Evolutionary conservation across 164 flowering plant genomes (phyloP).

Genomic region (Stephania yunnanensis): DNA sequence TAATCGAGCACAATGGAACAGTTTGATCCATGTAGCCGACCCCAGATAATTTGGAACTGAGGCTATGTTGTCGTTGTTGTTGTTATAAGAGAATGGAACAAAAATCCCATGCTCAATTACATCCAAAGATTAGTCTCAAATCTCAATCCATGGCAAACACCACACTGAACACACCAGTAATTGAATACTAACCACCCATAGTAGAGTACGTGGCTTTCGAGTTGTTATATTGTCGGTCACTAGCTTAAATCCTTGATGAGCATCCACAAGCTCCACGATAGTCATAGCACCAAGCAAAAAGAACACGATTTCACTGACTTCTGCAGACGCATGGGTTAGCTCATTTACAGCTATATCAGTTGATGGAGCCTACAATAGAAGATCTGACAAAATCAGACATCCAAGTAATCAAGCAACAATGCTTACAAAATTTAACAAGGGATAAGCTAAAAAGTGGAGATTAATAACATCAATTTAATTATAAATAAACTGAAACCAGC

Average conservation of each 20-base stretch:
- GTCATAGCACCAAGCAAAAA: conserved; percentile 99
- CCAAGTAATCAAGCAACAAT: neutral
- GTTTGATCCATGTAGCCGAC: no score
- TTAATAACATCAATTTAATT: neutral
- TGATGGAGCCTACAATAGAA: conserved; percentile 76
- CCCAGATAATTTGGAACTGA: no score
- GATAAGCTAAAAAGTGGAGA: neutral
- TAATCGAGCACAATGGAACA: no score
- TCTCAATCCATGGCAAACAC: neutral
- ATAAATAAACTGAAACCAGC: neutral
- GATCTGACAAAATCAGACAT: conserved; percentile 1
- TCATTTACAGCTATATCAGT: conserved; percentile 81
- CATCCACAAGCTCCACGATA: conserved; percentile 95
- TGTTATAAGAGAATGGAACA: neutral
- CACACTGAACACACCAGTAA: neutral
- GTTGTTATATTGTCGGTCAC: conserved; percentile 96
- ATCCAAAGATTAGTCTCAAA: neutral
- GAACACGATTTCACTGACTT: conserved; percentile 96
- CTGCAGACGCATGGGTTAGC: conserved; percentile 81
- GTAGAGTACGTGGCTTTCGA: conserved; percentile 80
- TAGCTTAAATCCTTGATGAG: conserved; percentile 97
- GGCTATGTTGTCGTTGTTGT: no score
- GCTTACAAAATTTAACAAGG: neutral
- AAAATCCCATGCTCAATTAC: neutral
- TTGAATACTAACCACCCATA: conserved; percentile 85